These are phyloP conservation scores for Aspergillus taichungensis DNA, from an alignment of 495 filamentous ascomycete species.

Conservation along the genomic window DNA sequence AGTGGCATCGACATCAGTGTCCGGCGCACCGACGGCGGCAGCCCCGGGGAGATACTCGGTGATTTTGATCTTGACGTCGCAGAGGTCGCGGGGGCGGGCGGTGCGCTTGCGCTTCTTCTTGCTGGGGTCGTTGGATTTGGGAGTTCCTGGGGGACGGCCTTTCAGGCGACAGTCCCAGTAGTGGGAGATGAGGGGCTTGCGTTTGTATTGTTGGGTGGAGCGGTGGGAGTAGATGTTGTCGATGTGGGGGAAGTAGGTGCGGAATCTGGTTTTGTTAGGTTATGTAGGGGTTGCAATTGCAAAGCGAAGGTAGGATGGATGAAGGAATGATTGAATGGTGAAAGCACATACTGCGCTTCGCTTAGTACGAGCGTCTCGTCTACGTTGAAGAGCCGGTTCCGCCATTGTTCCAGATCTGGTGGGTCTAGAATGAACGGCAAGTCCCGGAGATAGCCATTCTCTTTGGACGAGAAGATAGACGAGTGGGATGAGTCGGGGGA, in stretches of 20 bases:
- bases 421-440: constrained; percentile 55
- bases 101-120: constrained; percentile 85
- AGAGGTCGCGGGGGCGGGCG: constrained; percentile 67
- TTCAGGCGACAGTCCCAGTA: constrained; percentile 91
- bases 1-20: constrained; percentile 5
- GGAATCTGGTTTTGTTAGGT: constrained; percentile 46
- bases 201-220: constrained; percentile 79
- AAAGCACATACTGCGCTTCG: constrained; percentile 63
- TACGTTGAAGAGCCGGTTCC: constrained; percentile 67
- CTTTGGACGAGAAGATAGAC: constrained; percentile 11
- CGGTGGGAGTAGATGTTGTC: constrained; percentile 91
- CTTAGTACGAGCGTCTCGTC: constrained; percentile 65
- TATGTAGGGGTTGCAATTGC: not conserved
- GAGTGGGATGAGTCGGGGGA: not conserved
- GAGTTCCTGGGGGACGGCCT: constrained; percentile 73
- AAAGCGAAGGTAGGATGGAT: not conserved
- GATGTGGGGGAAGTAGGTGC: constrained; percentile 82
- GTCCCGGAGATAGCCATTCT: constrained; percentile 43
- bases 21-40: constrained; percentile 1
- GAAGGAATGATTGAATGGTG: not conserved
- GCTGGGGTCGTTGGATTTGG: constrained; percentile 75
- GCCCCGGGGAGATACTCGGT: constrained; percentile 60
- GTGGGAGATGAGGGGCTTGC: constrained; percentile 72
- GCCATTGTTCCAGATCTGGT: constrained; percentile 63
- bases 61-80: constrained; percentile 90